phyloP scores from a whole-genome alignment of 208 protist genomes.

The Trypanosoma brucei region DNA sequence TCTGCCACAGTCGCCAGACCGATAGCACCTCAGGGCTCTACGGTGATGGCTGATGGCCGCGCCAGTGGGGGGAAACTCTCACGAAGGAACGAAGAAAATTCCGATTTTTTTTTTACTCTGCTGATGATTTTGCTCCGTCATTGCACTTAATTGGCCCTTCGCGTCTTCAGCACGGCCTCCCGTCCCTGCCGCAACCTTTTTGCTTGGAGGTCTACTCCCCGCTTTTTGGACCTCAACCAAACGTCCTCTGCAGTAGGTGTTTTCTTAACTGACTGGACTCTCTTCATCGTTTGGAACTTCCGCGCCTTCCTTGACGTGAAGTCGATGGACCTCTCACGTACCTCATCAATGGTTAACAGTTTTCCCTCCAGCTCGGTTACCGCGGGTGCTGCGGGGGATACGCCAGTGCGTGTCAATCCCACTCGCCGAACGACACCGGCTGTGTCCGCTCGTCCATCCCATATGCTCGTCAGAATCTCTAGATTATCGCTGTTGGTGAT shows the following conservation, averaged over 20 bases:
- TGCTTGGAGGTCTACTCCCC: slow-evolving; percentile 26
- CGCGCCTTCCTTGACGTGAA: slow-evolving; percentile 32
- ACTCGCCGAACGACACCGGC: slow-evolving; percentile 26
- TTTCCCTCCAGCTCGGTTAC: slow-evolving; percentile 28
- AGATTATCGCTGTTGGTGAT: slow-evolving; percentile 47
- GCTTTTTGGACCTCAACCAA: slow-evolving; percentile 21
- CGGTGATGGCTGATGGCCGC: too few relatives aligned
- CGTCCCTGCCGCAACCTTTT: slow-evolving; percentile 26
- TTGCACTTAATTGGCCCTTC: neutral
- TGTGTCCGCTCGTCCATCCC: slow-evolving; percentile 65
- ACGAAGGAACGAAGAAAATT: too few relatives aligned
- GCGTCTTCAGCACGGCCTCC: neutral
- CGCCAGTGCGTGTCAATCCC: slow-evolving; percentile 5
- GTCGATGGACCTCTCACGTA: slow-evolving; percentile 35
- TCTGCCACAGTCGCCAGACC: too few relatives aligned
- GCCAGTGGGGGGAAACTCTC: too few relatives aligned
- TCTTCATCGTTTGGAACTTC: slow-evolving; percentile 34
- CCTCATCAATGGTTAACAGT: slow-evolving; percentile 39
- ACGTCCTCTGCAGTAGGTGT: slow-evolving; percentile 24
- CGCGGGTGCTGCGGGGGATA: slow-evolving; percentile 2
- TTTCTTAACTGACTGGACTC: slow-evolving; percentile 45
- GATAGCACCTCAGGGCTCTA: too few relatives aligned
- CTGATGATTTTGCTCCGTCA: neutral
- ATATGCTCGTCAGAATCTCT: slow-evolving; percentile 63
- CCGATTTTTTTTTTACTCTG: too few relatives aligned